Evolutionary conservation across 441 rosid species (phyloP).

Genomic region (Eutrema salsugineum): DNA sequence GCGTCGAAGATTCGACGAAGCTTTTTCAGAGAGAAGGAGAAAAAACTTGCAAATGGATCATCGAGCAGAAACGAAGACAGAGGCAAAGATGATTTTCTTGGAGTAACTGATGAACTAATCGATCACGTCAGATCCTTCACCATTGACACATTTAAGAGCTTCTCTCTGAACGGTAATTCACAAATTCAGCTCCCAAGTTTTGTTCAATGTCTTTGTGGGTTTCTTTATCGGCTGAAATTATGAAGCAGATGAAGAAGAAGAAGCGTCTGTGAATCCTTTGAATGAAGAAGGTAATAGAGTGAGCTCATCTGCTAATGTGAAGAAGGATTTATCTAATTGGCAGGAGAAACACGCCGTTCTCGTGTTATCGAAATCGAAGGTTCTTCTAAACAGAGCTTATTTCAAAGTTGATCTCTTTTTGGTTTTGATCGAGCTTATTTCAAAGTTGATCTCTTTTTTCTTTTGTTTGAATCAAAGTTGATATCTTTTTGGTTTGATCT

Average conservation of each 20-base stretch:
- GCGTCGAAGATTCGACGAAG: constrained; percentile 66
- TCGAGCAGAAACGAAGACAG: constrained; percentile 9
- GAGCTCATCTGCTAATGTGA: constrained; percentile 38
- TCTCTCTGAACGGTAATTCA: constrained; percentile 50
- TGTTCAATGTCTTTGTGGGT: not conserved
- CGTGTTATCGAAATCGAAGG: constrained; percentile 69
- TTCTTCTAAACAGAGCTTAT: too few species aligned
- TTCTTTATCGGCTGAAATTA: not conserved
- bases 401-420: not conserved
- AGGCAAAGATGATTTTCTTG: constrained; percentile 40
- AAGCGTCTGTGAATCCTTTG: constrained; percentile 18
- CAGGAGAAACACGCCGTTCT: constrained; percentile 76
- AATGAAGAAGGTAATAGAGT: constrained; percentile 41
- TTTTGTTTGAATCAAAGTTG: too few species aligned
- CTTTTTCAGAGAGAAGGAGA: constrained; percentile 32
- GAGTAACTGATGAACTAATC: constrained; percentile 63
- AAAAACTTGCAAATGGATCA: constrained; percentile 3
- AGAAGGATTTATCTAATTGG: constrained; percentile 83
- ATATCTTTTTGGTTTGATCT: too few species aligned
- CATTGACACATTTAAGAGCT: constrained; percentile 70
- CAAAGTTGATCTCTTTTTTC: too few species aligned
- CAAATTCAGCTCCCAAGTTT: not conserved
- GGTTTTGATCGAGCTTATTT: too few species aligned
- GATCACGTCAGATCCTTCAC: constrained; percentile 63
- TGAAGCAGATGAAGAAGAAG: constrained; percentile 43